These are phyloP conservation scores for Fusarium nisikadoi DNA, from an alignment of 2,329 filamentous ascomycete species.

Conservation along the genomic window DNA sequence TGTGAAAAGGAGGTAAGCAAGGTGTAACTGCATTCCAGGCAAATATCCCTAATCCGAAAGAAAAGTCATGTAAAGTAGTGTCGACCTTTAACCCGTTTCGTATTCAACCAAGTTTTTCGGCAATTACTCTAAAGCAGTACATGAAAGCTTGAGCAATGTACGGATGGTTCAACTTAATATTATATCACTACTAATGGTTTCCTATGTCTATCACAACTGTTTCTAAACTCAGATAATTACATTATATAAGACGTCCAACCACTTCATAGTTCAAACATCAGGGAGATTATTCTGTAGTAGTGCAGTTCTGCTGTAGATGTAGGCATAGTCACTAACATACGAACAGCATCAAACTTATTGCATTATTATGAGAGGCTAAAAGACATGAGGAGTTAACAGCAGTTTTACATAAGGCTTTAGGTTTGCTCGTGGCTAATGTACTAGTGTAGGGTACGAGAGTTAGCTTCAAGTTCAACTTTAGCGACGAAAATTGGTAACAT, in stretches of 20 bases:
- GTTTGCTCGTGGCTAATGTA: not conserved
- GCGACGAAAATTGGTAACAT: not conserved
- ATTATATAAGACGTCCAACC: not conserved
- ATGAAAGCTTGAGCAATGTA: not conserved
- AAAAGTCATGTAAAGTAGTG: too few relatives aligned
- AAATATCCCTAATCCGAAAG: not conserved
- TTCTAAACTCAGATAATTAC: not conserved
- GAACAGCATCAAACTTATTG: too few relatives aligned
- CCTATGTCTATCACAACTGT: too few relatives aligned
- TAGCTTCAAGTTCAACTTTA: not conserved
- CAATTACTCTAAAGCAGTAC: not conserved
- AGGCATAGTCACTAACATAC: not conserved
- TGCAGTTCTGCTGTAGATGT: not conserved
- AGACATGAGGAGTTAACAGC: too few relatives aligned
- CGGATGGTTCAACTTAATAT: not conserved
- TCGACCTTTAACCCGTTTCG: not conserved
- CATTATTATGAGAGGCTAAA: not conserved
- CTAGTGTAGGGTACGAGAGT: not conserved
- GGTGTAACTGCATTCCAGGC: constrained; percentile 11
- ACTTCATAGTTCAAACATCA: not conserved
- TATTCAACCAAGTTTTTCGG: not conserved
- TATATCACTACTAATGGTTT: not conserved
- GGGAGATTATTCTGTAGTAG: not conserved
- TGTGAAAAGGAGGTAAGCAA: constrained; percentile 5
- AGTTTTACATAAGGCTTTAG: not conserved